Conservation (phyloP, 805 yeast genomes). For the Myxozyma lipomycoides region DNA sequence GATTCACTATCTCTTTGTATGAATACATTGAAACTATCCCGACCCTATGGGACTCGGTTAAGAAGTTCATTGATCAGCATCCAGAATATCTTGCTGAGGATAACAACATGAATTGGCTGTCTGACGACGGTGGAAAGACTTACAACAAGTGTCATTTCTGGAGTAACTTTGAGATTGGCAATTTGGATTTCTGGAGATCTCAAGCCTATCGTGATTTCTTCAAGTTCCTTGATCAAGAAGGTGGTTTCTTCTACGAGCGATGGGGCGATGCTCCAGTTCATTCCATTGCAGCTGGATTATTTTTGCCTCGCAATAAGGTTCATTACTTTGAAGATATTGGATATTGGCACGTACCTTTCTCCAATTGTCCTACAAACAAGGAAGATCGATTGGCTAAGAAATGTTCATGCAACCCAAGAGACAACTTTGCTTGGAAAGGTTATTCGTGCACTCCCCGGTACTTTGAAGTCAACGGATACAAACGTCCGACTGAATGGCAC, state of each 20-base stretch:
- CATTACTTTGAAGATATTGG: constrained; percentile 62
- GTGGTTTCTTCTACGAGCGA: constrained; percentile 70
- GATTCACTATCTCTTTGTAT: constrained; percentile 69
- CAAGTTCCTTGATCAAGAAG: constrained; percentile 53
- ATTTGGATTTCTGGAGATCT: constrained; percentile 55
- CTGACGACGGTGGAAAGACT: constrained; percentile 61
- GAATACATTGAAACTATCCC: constrained; percentile 69
- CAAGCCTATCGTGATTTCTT: constrained; percentile 54
- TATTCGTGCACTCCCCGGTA: constrained; percentile 41
- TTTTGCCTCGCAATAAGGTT: constrained; percentile 49
- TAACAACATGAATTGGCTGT: constrained; percentile 66
- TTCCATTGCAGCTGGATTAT: constrained; percentile 57
- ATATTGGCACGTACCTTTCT: constrained; percentile 55
- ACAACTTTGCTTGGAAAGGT: constrained; percentile 41
- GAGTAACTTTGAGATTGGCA: constrained; percentile 69
- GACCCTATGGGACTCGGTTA: constrained; percentile 71
- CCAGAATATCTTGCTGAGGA: constrained; percentile 58
- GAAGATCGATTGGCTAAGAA: constrained; percentile 51
- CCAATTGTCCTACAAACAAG: constrained; percentile 51
- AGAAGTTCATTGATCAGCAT: constrained; percentile 55
- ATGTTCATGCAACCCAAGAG: constrained; percentile 52
- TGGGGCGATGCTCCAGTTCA: constrained; percentile 82
- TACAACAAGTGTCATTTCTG: constrained; percentile 79
- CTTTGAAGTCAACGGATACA: constrained; percentile 33
- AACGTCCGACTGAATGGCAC: constrained; percentile 28